Base-by-base conservation (phyloP, 371 early-diverging fungal genomes). In the Mortierella sp. region DNA sequence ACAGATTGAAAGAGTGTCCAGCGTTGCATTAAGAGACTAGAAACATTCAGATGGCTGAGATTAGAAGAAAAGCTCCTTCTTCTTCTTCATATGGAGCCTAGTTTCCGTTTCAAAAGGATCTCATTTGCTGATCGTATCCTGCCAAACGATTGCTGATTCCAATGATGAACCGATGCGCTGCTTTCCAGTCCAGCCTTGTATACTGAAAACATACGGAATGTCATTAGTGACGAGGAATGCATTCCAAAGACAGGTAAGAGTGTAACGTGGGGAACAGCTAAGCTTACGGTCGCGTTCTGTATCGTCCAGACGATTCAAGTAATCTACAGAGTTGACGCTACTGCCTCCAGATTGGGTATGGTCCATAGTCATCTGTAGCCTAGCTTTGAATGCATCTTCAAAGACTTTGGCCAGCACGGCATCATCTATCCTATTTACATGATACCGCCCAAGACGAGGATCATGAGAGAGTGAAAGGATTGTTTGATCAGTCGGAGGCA, bases 131-230 rank as follows among this genome's bases (percentile, higher is more conserved):
- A 76, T 48, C 76, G 68, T 60, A 76, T 76, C 64, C 76, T 59
- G 45, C 76, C 76, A 57, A 76, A 68, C 1, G 76, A 76, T 9
- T 76, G 76, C 16, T 76, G 68, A 49, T 76, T 76, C 76, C 76
- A 76, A 12, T 76, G 76, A 53, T 64, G 64, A 24, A 76, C 40
- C 0, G 69, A 76, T 19, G 76, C 64, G 28, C 65, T 60, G 21
- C 76, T 67, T 37, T 76, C 76, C 39, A 76, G 45, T 57, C 76
- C 76, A 46, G 76, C 76, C 29, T 58, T 68, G 55, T 76, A 76
- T n/a, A 76, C 76, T 76, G 53, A 5, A 24, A n/a, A n/a, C n/a
- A n/a, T n/a, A n/a, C n/a, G n/a, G n/a, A n/a, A n/a, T n/a, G n/a
- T n/a, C n/a, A n/a, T n/a, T n/a, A n/a, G n/a, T n/a, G n/a, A n/a